Evolutionary conservation across 2,329 filamentous ascomycete genomes (phyloP).

Genomic region (Alternaria triticina): DNA sequence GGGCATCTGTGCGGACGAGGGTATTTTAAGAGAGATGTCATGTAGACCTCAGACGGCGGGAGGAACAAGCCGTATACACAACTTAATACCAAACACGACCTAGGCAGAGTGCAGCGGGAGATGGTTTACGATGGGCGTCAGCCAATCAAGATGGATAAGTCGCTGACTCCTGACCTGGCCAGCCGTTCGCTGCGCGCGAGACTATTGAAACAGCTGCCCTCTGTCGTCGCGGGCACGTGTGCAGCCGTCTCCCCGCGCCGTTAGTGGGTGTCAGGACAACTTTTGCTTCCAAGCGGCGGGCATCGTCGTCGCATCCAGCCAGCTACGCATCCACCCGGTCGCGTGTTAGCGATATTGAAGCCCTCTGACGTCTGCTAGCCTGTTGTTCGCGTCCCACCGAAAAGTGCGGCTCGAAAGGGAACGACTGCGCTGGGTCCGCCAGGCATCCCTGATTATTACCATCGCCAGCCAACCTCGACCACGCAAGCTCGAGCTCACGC

Average conservation of each 20-base stretch:
- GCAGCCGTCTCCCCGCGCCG: conserved; percentile 17
- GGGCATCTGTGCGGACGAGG: background rate
- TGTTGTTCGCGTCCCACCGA: conserved; percentile 27
- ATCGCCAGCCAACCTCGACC: conserved; percentile 27
- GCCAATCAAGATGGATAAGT: background rate
- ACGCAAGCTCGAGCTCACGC: conserved; percentile 25
- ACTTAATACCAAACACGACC: background rate
- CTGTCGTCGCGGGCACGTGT: conserved; percentile 8
- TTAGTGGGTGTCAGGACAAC: conserved; percentile 7
- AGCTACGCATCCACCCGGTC: conserved; percentile 3
- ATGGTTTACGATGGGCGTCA: background rate
- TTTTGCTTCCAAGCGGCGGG: conserved; percentile 14
- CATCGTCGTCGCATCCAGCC: conserved; percentile 1
- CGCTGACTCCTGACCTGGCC: background rate
- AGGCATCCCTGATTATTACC: conserved; percentile 28
- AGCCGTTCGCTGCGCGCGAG: background rate
- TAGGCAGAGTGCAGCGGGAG: background rate
- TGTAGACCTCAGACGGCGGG: background rate
- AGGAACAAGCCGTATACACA: background rate
- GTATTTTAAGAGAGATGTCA: background rate
- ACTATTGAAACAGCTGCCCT: background rate
- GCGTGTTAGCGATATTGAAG: conserved; percentile 8
- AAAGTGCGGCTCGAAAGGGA: conserved; percentile 33
- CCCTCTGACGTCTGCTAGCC: conserved; percentile 16
- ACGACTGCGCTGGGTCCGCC: conserved; percentile 10